These are phyloP conservation scores for Colletotrichum sublineola DNA, from an alignment of 2,329 filamentous ascomycete species.

Conservation along the genomic window DNA sequence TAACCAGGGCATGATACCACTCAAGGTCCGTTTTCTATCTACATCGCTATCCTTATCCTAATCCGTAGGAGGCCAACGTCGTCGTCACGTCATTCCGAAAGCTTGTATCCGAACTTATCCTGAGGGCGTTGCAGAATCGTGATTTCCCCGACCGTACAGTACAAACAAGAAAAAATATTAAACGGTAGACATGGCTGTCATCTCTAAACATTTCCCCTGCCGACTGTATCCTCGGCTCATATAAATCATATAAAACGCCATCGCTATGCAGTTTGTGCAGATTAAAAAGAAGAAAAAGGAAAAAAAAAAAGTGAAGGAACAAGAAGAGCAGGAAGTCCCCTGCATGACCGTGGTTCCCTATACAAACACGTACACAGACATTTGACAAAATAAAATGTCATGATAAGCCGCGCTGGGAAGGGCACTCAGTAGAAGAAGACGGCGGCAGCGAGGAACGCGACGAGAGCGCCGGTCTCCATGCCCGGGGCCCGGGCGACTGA, in stretches of 20 bases:
- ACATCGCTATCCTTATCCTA: background rate
- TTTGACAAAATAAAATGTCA: background rate
- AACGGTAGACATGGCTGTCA: background rate
- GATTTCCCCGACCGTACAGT: background rate
- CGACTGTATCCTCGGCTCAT: background rate
- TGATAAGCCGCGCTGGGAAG: background rate
- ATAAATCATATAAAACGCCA: slow-evolving; percentile 10
- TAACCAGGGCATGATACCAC: background rate
- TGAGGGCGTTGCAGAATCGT: background rate
- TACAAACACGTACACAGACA: background rate
- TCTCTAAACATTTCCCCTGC: background rate
- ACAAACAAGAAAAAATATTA: background rate
- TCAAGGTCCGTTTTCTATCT: background rate
- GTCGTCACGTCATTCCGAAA: background rate
- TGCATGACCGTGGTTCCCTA: background rate
- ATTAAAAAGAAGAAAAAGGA: background rate
- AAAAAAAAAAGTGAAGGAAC: background rate
- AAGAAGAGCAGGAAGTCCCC: background rate
- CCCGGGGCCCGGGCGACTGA: slow-evolving; percentile 39
- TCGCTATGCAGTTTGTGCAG: slow-evolving; percentile 16
- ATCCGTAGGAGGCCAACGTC: background rate
- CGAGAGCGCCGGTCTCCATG: slow-evolving; percentile 55
- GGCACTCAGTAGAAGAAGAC: slow-evolving; percentile 53
- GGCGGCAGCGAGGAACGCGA: slow-evolving; percentile 59
- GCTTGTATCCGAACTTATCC: background rate